Evolutionary conservation across 176 grass and related monocot species (phyloP), one percentile per base, ranked within the genome.

Genomic region (Eragrostis curvula): DNA sequence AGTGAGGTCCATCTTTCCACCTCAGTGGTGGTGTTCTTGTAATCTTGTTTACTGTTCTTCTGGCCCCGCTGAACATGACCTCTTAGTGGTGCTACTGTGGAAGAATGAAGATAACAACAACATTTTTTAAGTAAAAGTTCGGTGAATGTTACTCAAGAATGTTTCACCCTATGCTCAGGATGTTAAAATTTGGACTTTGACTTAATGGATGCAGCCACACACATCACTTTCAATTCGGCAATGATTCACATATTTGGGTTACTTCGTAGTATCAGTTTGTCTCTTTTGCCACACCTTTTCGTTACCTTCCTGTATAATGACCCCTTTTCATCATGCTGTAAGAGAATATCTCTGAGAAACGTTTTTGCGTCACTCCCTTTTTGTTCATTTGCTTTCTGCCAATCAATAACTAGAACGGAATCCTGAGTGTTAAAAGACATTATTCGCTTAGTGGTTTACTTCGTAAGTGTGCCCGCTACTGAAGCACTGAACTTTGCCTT

Each of bases 161-260:
- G 67, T 79, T 66, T 40, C 20, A 50, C 58, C 45, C 17, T 67
- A 1, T 53, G 18, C 41, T 56, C n/a, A 66, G 25, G 50, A 52
- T 62, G 50, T 58, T 77, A 43, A 53, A 52, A 61, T 90, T 82
- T 68, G 39, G 43, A 73, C 8, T 48, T 48, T 41, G 58, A 72
- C 59, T 78, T 82, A 32, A 7, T 53, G 73, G 66, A 86, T 73
- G 61, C 59, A 86, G 73, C 30, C 57, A 51, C 71, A 72, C 61
- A 39, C 84, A 68, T 86, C 79, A 47, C 88, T 90, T 73, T 83
- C 88, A 83, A 82, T 72, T 79, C 52, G 68, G 84, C 79, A 90
- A 90, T 90, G 83, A 86, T 90, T 86, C 84, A 68, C 28, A 83
- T 3, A 78, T 66, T 41, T 77, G 30, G 63, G 80, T 65, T 71